phyloP scores from a whole-genome alignment of 108 stramenopile genomes.

The Epithemia pelagica region DNA sequence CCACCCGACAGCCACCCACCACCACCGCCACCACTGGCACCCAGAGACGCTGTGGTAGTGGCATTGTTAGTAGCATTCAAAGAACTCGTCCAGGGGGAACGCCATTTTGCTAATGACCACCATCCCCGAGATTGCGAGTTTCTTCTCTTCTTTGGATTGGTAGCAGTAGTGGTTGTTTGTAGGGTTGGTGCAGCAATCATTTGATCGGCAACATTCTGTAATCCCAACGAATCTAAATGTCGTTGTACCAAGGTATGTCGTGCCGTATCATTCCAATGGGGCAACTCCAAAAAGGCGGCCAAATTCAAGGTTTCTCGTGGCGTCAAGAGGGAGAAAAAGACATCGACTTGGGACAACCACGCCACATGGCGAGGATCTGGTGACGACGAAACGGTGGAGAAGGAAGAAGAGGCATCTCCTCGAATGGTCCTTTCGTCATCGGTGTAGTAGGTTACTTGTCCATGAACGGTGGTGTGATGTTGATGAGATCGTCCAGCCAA shows the following conservation, averaged over 20 bases:
- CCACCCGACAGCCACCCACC: slow-evolving; percentile 61
- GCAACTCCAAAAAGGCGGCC: slow-evolving; percentile 62
- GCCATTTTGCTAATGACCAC: too few relatives aligned
- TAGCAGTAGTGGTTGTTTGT: background rate
- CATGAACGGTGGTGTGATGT: background rate
- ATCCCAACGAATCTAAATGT: slow-evolving; percentile 49
- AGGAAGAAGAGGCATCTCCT: background rate
- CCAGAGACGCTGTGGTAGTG: too few relatives aligned
- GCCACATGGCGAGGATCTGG: slow-evolving; percentile 47
- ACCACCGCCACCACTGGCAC: too few relatives aligned
- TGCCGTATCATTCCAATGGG: slow-evolving; percentile 17
- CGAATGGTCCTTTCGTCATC: background rate
- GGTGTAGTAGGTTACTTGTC: background rate
- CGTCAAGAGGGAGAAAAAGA: slow-evolving; percentile 77
- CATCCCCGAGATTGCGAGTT: too few relatives aligned
- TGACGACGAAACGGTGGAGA: slow-evolving; percentile 4
- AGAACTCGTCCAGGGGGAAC: background rate
- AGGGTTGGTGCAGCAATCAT: slow-evolving; percentile 35
- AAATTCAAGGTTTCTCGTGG: slow-evolving; percentile 70
- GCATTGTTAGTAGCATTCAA: too few relatives aligned
- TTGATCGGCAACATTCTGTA: slow-evolving; percentile 42
- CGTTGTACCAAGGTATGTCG: slow-evolving; percentile 31
- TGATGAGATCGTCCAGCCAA: slow-evolving; percentile 25
- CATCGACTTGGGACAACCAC: slow-evolving; percentile 70
- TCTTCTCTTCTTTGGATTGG: too few relatives aligned